These are phyloP conservation scores for Kuraishia piskuri DNA, from an alignment of 805 yeast genomes.

Conservation along the genomic window DNA sequence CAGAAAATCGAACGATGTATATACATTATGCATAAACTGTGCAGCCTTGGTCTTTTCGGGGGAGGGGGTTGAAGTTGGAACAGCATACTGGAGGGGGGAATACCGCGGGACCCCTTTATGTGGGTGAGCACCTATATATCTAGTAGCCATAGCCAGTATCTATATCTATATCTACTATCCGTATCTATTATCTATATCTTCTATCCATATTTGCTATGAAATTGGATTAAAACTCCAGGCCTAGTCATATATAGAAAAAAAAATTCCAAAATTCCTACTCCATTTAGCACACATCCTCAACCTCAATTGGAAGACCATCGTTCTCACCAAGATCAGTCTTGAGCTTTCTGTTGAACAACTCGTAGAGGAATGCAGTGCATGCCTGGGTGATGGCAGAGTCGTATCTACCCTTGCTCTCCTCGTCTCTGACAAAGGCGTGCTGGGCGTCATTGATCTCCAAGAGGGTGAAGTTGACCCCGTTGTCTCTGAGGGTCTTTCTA, in stretches of 20 bases:
- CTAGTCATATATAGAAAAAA: not conserved
- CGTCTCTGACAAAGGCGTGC: slow-evolving; percentile 79
- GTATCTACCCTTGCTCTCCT: slow-evolving; percentile 68
- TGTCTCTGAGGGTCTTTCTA: slow-evolving; percentile 47
- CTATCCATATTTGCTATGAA: no score
- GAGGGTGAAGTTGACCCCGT: slow-evolving; percentile 57
- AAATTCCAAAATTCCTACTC: no score
- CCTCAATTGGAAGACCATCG: slow-evolving; percentile 38
- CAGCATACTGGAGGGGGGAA: no score
- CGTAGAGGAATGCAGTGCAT: slow-evolving; percentile 60
- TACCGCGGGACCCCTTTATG: no score
- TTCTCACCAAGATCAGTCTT: slow-evolving; percentile 58
- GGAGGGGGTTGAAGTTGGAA: no score
- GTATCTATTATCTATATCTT: no score
- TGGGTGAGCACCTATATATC: no score
- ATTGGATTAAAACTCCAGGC: not conserved
- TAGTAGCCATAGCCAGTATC: no score
- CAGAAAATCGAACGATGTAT: not conserved
- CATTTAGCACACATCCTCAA: slow-evolving; percentile 57
- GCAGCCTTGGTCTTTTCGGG: not conserved
- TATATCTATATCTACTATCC: no score
- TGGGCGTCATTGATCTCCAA: slow-evolving; percentile 74
- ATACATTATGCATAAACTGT: not conserved
- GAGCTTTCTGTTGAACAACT: slow-evolving; percentile 61
- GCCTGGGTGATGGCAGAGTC: slow-evolving; percentile 69